phyloP scores from a whole-genome alignment of 345 rosid genomes.

The Bruguiera parviflora region DNA sequence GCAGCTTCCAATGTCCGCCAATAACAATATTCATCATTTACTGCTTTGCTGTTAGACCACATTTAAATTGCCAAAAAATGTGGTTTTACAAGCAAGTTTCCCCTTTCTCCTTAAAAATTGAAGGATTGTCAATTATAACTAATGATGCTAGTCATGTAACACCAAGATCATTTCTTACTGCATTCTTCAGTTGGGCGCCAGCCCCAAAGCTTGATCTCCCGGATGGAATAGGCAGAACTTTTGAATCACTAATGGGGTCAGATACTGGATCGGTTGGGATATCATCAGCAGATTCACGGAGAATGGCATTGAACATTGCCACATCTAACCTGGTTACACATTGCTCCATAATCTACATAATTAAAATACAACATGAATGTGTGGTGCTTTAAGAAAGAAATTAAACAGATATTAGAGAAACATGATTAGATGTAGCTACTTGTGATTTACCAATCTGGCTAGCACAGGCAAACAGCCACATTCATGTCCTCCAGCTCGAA shows the following conservation, averaged over 20 bases:
- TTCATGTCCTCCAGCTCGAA: conserved; percentile 83
- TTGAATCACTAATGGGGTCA: conserved; percentile 75
- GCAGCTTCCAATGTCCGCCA: background rate
- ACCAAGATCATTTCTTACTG: conserved; percentile 37
- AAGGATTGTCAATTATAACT: background rate
- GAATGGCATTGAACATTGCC: conserved; percentile 97
- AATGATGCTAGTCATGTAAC: background rate
- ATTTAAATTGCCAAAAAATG: background rate
- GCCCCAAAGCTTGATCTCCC: conserved; percentile 83
- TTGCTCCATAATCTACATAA: conserved; percentile 84
- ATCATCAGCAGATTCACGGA: conserved; percentile 78
- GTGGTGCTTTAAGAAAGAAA: too few relatives aligned
- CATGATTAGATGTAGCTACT: too few relatives aligned
- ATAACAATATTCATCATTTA: background rate
- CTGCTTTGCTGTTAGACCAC: background rate
- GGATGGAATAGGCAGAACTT: conserved; percentile 80
- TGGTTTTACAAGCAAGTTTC: background rate
- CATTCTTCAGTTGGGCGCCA: conserved; percentile 86
- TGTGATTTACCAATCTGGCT: conserved; percentile 59
- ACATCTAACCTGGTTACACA: conserved; percentile 90
- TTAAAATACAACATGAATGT: background rate
- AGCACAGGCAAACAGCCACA: conserved; percentile 81
- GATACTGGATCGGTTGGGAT: conserved; percentile 92
- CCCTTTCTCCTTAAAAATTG: too few relatives aligned
- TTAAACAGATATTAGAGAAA: too few relatives aligned